Conservation (phyloP, 495 filamentous ascomycete species). For the Penicillium maclennaniae region DNA sequence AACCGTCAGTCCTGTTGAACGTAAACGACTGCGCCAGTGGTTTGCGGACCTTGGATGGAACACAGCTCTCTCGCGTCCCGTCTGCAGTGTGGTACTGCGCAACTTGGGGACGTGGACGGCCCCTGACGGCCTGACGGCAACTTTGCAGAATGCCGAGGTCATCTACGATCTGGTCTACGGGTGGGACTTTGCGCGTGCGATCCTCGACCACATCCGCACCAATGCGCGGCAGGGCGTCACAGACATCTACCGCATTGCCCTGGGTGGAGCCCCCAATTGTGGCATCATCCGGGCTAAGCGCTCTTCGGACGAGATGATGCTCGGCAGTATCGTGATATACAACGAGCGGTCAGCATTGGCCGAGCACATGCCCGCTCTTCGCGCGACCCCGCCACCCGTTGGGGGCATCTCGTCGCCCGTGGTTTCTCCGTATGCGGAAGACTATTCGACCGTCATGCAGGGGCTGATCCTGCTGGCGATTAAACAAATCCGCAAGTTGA, state of each 20-base stretch:
- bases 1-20: conserved; percentile 51
- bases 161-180: conserved; percentile 73
- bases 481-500: conserved; percentile 74
- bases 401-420: conserved; percentile 82
- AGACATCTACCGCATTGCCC: conserved; percentile 75
- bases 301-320: conserved; percentile 58
- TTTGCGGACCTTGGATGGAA: conserved; percentile 71
- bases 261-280: conserved; percentile 66
- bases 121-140: conserved; percentile 68
- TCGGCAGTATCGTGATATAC: conserved; percentile 84
- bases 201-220: conserved; percentile 71
- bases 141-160: conserved; percentile 60
- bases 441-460: conserved; percentile 70
- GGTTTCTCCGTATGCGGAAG: conserved; percentile 63
- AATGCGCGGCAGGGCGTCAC: conserved; percentile 76
- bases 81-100: conserved; percentile 62
- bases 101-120: conserved; percentile 69
- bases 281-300: conserved; percentile 80
- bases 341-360: conserved; percentile 63
- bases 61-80: conserved; percentile 55
- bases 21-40: conserved; percentile 59
- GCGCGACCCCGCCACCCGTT: conserved; percentile 38
- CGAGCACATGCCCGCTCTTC: conserved; percentile 65
- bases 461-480: conserved; percentile 78
- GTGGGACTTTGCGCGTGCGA: conserved; percentile 66